Evolutionary conservation across 768 basidiomycete species (phyloP), one percentile per base, ranked within the genome.

Genomic region (Boletus pseudo-olivaceus): DNA sequence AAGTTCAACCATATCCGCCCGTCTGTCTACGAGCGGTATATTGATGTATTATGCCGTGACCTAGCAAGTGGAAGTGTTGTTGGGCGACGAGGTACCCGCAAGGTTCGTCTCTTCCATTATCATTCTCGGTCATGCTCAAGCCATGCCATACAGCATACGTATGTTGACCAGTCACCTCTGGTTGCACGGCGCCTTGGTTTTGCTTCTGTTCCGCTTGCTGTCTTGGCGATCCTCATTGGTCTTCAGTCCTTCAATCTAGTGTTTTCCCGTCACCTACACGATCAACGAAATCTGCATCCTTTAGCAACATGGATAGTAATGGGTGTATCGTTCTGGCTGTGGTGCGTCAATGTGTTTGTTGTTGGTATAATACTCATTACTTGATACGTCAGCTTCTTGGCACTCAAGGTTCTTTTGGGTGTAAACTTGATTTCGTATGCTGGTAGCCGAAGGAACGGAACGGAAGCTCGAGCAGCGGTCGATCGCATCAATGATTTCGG

Each of bases 1-100:
- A 99, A 99, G 71, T 98, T 98, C 76, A 99, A 99, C 62, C 96
- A 98, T 64, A 95, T 99, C 44, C 85, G 95, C 0, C 93, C 94
- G 0, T 89, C 88, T 0, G 93, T 98, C 2, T 99, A 98, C 61
- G 93, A 93, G 58, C 82, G 96, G 15, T 99, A 93, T 68, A 90
- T 87, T 3, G 97, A 99, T 62, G 93, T 99, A 1, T 79, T 99
- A 1, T 98, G 95, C 65, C 87, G 90, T 37, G 97, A 99, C 68
- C 79, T 99, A 15, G 81, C 94, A 7, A 87, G 87, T 57, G 88
- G 83, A 47, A 88, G 85, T 57, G 82, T 84, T 38, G 78, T 87
- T 19, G 84, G 87, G 5, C 76, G 89, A 41, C 77, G 80, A 26
- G 80, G 82, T 27, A 80, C 82, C 10, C 80, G 87, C 40, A 94